phyloP scores from a whole-genome alignment of 176 grass and related monocot genomes.

The Otatea glauca region DNA sequence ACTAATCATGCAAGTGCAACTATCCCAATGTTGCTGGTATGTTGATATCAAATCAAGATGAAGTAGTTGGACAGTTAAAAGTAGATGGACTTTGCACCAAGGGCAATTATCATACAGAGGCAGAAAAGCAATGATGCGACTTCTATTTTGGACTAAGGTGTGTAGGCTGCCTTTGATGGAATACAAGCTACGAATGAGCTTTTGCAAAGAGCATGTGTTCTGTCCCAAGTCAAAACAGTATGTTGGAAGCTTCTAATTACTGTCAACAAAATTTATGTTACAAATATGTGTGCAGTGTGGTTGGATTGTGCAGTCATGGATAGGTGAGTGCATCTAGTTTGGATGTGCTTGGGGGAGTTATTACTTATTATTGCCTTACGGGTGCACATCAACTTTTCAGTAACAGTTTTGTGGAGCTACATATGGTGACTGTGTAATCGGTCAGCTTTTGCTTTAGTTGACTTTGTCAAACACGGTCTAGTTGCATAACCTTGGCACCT shows the following conservation, averaged over 20 bases:
- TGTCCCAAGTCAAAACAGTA: not conserved
- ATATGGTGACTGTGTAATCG: too few species aligned
- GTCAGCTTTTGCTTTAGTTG: not conserved
- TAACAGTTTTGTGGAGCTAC: not conserved
- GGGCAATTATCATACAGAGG: not conserved
- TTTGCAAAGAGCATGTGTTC: not conserved
- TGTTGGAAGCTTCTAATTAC: not conserved
- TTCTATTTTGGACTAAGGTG: not conserved
- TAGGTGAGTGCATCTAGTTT: not conserved
- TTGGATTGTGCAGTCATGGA: not conserved
- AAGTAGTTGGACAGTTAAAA: conserved; percentile 16
- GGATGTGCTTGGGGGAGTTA: not conserved
- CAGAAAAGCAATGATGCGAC: not conserved
- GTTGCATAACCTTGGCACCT: not conserved
- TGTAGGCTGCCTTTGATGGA: not conserved
- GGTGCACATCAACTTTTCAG: not conserved
- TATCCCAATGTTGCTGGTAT: not conserved
- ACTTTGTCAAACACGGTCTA: not conserved
- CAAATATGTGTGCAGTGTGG: not conserved
- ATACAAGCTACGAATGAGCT: not conserved
- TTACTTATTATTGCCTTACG: not conserved
- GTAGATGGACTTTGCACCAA: not conserved
- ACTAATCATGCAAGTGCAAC: not conserved
- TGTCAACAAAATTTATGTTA: not conserved
- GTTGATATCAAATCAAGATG: not conserved